Base-by-base conservation (phyloP, 495 filamentous ascomycete genomes). In the Hyaloscypha variabilis region DNA sequence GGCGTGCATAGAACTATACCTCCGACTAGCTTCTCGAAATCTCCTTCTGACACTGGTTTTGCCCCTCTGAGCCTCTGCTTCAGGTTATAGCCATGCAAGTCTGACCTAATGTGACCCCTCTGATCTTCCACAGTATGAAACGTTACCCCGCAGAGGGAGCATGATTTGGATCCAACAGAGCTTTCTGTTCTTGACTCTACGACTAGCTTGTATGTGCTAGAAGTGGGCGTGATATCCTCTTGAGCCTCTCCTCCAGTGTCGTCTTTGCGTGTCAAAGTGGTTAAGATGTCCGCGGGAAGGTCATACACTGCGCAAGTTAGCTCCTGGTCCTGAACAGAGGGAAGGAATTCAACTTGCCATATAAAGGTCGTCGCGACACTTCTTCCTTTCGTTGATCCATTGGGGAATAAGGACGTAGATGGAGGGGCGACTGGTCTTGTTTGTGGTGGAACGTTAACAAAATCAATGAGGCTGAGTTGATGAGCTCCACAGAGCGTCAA, bases 41-140 rank as follows among this genome's bases (percentile, higher is more conserved):
- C 90, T 13, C 70, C 69, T 63, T 98, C 95, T 13, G 85, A 83
- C 1, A 97, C 88, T 0, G 87, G 78, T 13, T 79, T 80, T 53
- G 79, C 82, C 0, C 91, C 91, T 60, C 88, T 83, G 36, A 97
- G 76, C 78, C 91, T 94, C 72, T 91, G 92, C 75, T 97, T 97
- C 56, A 97, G 74, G 73, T 99, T 99, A 76, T 97, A 98, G 61
- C 89, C 83, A 76, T 99, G 95, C 54, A 94, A 82, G 74, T 99
- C 95, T n/a, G 94, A 96, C 60, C 89, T 88, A 28, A 91, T 87
- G 79, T 99, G 95, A 59, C 84, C 82, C 52, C 91, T 85, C 70
- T 99, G 96, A 58, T 97, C 93, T 69, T 88, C 82, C 28, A 97
- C 87, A 28, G 80, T 89, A 28, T 76, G 68, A 69, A 91, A 95